Conservation (phyloP, 352 stramenopile species). For the Globisporangium paroecandrum region DNA sequence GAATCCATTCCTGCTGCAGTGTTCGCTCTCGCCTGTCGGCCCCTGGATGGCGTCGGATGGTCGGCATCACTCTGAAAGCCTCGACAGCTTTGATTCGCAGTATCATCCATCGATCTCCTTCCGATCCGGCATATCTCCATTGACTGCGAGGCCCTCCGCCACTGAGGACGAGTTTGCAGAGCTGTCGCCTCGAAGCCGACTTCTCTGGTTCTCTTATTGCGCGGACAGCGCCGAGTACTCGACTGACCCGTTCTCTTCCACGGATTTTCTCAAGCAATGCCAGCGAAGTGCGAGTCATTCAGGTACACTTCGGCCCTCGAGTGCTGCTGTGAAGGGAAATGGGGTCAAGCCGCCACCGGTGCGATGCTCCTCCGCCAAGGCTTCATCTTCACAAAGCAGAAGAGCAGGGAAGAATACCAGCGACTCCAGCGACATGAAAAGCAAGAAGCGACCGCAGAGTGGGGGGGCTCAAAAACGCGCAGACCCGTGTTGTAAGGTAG, state of each 20-base stretch:
- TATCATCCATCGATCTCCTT: not conserved
- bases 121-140: not conserved
- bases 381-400: constrained; percentile 6
- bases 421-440: not conserved
- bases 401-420: not conserved
- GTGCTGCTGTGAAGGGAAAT: not conserved
- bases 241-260: not conserved
- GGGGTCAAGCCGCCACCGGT: constrained; percentile 1
- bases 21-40: constrained; percentile 40
- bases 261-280: not conserved
- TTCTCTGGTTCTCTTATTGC: constrained; percentile 63
- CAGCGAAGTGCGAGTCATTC: constrained; percentile 13
- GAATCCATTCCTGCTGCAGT: constrained; percentile 12
- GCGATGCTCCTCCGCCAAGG: constrained; percentile 28
- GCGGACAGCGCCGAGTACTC: constrained; percentile 19
- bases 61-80: not conserved
- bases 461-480: not conserved
- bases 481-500: not conserved
- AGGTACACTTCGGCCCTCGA: constrained; percentile 8
- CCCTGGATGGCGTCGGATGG: constrained; percentile 35
- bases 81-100: constrained; percentile 8
- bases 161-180: constrained; percentile 21
- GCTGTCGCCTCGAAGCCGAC: constrained; percentile 53
- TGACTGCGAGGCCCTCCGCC: not conserved
- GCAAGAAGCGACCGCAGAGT: constrained; percentile 8